Evolutionary conservation across 2,329 filamentous ascomycete genomes (phyloP).

Genomic region (Colletotrichum acutatum): DNA sequence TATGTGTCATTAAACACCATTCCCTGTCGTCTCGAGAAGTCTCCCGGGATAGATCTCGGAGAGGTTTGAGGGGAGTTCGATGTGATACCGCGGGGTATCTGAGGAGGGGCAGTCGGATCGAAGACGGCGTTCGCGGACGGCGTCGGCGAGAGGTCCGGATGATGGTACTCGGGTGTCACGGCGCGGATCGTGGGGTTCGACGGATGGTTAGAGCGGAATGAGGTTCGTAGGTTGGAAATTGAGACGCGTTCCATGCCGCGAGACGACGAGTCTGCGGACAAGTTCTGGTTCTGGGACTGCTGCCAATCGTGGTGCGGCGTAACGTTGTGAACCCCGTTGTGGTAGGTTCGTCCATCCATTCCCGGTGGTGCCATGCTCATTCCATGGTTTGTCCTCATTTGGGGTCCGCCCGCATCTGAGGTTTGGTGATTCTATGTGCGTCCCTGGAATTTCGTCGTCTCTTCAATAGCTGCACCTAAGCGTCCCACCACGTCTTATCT

Average conservation of each 20-base stretch:
- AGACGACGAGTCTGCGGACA: slow-evolving; percentile 33
- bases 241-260: slow-evolving; percentile 48
- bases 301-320: slow-evolving; percentile 48
- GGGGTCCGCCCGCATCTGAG: slow-evolving; percentile 34
- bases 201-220: slow-evolving; percentile 45
- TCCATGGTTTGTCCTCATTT: slow-evolving; percentile 54
- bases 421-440: slow-evolving; percentile 8
- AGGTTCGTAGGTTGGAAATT: slow-evolving; percentile 47
- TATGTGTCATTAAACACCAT: slow-evolving; percentile 70
- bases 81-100: slow-evolving; percentile 45
- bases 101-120: slow-evolving; percentile 21
- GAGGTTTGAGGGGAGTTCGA: slow-evolving; percentile 57
- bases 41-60: slow-evolving; percentile 57
- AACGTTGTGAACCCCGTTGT: slow-evolving; percentile 50
- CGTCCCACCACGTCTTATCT: slow-evolving; percentile 29
- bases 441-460: neutral
- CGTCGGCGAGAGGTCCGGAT: slow-evolving; percentile 21
- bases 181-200: slow-evolving; percentile 65
- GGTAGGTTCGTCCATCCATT: slow-evolving; percentile 56
- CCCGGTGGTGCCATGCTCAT: slow-evolving; percentile 57
- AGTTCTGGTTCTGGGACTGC: slow-evolving; percentile 40
- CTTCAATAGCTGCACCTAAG: slow-evolving; percentile 10
- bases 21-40: slow-evolving; percentile 64
- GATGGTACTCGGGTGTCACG: slow-evolving; percentile 70
- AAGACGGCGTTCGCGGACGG: slow-evolving; percentile 22